These are phyloP conservation scores for Leishmania braziliensis DNA, from an alignment of 208 protist species.

Conservation along the genomic window DNA sequence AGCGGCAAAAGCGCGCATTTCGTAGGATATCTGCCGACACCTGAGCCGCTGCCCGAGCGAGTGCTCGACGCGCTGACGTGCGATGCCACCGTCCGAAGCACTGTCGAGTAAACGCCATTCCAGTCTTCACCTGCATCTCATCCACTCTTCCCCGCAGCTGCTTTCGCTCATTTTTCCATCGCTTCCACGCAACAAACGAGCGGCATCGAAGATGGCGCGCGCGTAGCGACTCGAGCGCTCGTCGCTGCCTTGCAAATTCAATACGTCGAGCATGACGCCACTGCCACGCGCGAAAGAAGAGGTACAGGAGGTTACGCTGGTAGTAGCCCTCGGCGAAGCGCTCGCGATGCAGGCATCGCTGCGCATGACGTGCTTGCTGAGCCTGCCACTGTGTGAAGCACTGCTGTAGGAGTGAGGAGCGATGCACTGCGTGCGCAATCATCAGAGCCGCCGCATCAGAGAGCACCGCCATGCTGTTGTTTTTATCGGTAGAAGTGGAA, in stretches of 20 bases:
- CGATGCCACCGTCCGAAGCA: constrained; percentile 15
- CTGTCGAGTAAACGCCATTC: background rate
- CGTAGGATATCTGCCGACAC: background rate
- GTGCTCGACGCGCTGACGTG: background rate
- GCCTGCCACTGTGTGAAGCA: constrained; percentile 32
- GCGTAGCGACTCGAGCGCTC: background rate
- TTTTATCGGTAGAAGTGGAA: background rate
- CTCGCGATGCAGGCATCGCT: constrained; percentile 15
- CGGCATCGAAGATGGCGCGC: background rate
- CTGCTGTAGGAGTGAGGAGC: constrained; percentile 19
- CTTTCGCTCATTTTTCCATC: constrained; percentile 10
- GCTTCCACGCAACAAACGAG: constrained; percentile 2
- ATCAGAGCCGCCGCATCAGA: constrained; percentile 29
- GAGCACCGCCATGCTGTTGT: constrained; percentile 11
- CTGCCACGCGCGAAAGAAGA: constrained; percentile 72
- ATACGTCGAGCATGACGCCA: constrained; percentile 35
- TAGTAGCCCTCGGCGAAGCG: constrained; percentile 45
- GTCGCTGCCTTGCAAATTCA: background rate
- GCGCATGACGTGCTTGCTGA: background rate
- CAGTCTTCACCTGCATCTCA: background rate
- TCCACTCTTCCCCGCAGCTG: background rate
- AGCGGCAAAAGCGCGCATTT: background rate
- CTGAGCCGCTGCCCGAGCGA: background rate
- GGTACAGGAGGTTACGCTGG: constrained; percentile 32
- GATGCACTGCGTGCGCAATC: constrained; percentile 47